Evolutionary conservation across 208 protist genomes (phyloP), one percentile per base, ranked within the genome.

Genomic region (Herpetomonas samuelpessoai): DNA sequence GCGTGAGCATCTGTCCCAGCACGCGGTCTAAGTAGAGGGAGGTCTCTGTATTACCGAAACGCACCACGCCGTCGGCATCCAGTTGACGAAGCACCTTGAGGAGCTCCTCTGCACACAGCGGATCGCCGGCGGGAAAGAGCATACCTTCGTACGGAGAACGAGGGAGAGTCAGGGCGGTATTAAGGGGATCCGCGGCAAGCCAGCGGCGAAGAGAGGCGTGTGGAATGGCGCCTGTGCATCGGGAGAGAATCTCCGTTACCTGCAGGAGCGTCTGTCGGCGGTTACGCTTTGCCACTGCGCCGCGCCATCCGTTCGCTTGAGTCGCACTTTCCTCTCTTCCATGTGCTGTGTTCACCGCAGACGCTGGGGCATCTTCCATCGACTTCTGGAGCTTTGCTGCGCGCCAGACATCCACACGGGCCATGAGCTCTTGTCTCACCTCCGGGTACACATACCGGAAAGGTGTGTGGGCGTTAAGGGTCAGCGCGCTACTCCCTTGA

Each of bases 381-480:
- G 24, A 24, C 0, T 21, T 31, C 44, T 59, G 41, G 22, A 74
- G 29, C 41, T 56, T 38, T 50, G 3, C 53, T 3, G 41, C 59
- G 30, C 67, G 71, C 72, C 78, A 90, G 9, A 71, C 57, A 25
- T 46, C 44, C 39, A 91, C 38, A 1, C 69, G 65, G 0, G 79
- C 57, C 38, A 90, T 79, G 28, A 92, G 61, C 74, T 95, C 84
- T 59, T 89, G 69, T 4, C 75, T 75, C 16, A 41, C 57, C 55
- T 94, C 84, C 0, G 58, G 26, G 2, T 71, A 46, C 4, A 64
- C 65, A 53, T 89, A 84, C 2, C 25, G 26, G 55, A 91, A 94
- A 0, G 79, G 72, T 2, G 75, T 63, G 16, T 50, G 72, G 1
- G 47, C 16, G 51, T 85, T 60, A 0, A 91, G 53, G 19, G 61